Evolutionary conservation across 2,329 filamentous ascomycete genomes (phyloP), one percentile per base, ranked within the genome.

Genomic region (Lizonia empirigonia): DNA sequence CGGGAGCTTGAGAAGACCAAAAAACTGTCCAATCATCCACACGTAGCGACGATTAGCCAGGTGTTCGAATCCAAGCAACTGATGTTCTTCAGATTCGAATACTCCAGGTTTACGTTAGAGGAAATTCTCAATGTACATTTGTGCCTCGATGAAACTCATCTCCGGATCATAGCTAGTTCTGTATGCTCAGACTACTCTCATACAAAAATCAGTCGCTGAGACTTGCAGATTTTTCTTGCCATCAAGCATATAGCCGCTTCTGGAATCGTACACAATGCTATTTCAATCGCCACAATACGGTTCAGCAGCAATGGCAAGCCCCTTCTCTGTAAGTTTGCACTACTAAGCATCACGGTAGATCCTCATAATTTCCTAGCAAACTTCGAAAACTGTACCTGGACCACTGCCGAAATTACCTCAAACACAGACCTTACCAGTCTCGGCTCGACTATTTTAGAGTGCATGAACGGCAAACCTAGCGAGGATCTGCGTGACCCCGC

Each of bases 121-220:
- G 53, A 56, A 16, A n/a, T 56, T 18, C 32, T 56, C 10, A 44
- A 37, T 34, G 49, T 56, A 7, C 44, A 56, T 42, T n/a, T 50
- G 8, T 30, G 23, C 23, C 29, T 56, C 8, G 49, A 47, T 10
- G 49, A 56, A 29, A 16, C 13, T 13, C 49, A 56, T 16, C 30
- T 56, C 9, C 44, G 27, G 22, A 39, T 42, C 27, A 53, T 56
- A 27, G 49, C 44, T 18, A 34, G 34, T 20, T 44, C 39, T 7
- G 47, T 50, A 44, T 12, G 24, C 24, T 27, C 12, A 27, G 8
- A 27, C 5, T 34, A n/a, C 24, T 27, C 34, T 35, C 38, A 16
- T 19, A 22, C 15, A 1, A 13, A 24, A 24, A 13, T 26, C 15
- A 13, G 32, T 7, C n/a, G 27, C 37, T 48, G 20, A 48, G 22